These are phyloP conservation scores for Syncephalastrum sp. DNA, from an alignment of 371 early-diverging fungal genomes.

Conservation along the genomic window DNA sequence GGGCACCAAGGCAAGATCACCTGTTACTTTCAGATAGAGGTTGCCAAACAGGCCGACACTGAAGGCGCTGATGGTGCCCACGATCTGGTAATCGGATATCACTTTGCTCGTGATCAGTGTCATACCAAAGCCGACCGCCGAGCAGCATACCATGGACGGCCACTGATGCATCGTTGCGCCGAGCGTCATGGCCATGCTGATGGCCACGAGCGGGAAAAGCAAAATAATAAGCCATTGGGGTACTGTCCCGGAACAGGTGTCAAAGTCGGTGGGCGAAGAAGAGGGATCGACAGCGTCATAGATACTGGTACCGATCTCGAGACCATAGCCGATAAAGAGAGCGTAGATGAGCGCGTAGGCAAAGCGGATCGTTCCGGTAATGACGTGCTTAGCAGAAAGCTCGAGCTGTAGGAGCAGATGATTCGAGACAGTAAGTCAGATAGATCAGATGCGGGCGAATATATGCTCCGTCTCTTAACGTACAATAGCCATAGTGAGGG, in stretches of 20 bases:
- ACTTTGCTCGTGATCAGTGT: slow-evolving; percentile 29
- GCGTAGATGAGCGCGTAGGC: slow-evolving; percentile 74
- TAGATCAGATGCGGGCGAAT: neutral
- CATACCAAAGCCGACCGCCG: slow-evolving; percentile 27
- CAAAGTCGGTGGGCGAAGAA: slow-evolving; percentile 22
- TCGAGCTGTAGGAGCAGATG: slow-evolving; percentile 51
- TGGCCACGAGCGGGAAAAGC: slow-evolving; percentile 32
- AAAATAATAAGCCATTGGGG: slow-evolving; percentile 34
- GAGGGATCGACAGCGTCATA: slow-evolving; percentile 36
- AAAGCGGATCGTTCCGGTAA: slow-evolving; percentile 76
- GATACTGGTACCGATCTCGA: slow-evolving; percentile 61
- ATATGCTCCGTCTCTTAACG: neutral
- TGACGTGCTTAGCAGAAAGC: slow-evolving; percentile 73
- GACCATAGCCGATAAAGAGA: slow-evolving; percentile 71
- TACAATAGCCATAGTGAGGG: slow-evolving; percentile 70
- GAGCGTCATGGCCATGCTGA: slow-evolving; percentile 34
- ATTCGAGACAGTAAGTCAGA: neutral
- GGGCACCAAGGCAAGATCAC: slow-evolving; percentile 34
- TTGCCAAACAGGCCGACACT: slow-evolving; percentile 36
- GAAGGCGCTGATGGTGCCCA: slow-evolving; percentile 37
- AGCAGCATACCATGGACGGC: slow-evolving; percentile 33
- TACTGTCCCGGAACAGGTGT: slow-evolving; percentile 17
- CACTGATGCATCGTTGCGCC: slow-evolving; percentile 37
- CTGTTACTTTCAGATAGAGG: slow-evolving; percentile 34
- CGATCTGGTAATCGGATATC: slow-evolving; percentile 32